Evolutionary conservation across 192 early-diverging fungal species (phyloP), one percentile per base, ranked within the genome.

Genomic region (Coemansia sp.): DNA sequence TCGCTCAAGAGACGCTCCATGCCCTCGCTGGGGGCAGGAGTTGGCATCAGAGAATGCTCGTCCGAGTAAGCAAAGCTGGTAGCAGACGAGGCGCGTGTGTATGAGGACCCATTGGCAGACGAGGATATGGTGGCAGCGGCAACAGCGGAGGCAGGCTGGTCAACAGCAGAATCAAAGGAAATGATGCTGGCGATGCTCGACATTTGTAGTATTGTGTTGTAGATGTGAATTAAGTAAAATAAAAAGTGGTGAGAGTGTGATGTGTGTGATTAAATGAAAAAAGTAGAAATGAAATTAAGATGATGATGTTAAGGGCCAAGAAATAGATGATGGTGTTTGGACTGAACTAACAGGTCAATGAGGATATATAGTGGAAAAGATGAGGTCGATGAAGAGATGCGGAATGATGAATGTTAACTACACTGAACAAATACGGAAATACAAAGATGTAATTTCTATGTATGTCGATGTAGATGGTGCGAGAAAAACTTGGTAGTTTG

Each of bases 181-280:
- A 82, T 54, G n/a, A 82, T 75, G 79, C 74, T 82, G 32, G 79
- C 75, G 38, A 82, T 76, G 72, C 79, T 82, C 37, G 79, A 63
- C 79, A 82, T 82, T 60, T 61, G 59, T 38, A 61, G 59, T 22
- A 17, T 48, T 48, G 45, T 48, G 45, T 48, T 28, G 45, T 3
- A 12, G 9, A 12, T 48, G 45, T 41, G 41, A 7, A 63, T 58
- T 34, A 18, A 9, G n/a, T 8, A 54, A 12, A 17, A 60, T 32
- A 37, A 64, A 15, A 32, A 36, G 32, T 34, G 51, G 51, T 36
- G 48, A 53, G 2, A 53, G 32, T 28, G 15, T 28, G 12, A 32
- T 56, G 54, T 15, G 54, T 5, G 54, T 33, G 32, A 56, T 33
- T 22, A 56, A 34, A 56, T 56, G 32, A 56, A 56, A 55, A 28